phyloP scores from a whole-genome alignment of 164 flowering plant species.

The Protea cynaroides region DNA sequence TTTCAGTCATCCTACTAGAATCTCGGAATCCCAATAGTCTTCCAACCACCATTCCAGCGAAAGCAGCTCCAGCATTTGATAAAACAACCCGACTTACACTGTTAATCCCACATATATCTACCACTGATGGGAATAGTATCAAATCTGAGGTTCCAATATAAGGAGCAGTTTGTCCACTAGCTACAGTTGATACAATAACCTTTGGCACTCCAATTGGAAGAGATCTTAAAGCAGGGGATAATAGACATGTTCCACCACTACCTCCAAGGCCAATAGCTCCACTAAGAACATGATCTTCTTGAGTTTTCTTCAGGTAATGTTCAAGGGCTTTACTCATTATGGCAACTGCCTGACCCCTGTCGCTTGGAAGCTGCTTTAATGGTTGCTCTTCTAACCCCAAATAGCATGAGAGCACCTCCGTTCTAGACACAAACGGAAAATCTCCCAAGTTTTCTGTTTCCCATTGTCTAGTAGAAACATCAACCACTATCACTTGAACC shows the following conservation, averaged over 20 bases:
- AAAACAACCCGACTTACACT: conserved; percentile 62
- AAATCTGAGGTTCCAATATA: conserved; percentile 85
- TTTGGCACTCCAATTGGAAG: conserved; percentile 87
- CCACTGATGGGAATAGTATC: conserved; percentile 82
- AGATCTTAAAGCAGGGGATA: conserved; percentile 59
- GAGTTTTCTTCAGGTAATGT: conserved; percentile 36
- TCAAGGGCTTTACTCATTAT: conserved; percentile 63
- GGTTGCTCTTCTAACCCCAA: conserved; percentile 17
- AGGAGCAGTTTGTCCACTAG: conserved; percentile 78
- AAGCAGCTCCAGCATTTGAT: conserved; percentile 85
- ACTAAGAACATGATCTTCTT: conserved; percentile 32
- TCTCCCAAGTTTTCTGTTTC: conserved; percentile 28
- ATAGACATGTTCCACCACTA: conserved; percentile 82
- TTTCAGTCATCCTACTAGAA: conserved; percentile 16
- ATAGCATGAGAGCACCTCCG: conserved; percentile 48
- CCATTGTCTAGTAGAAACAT: conserved; percentile 57
- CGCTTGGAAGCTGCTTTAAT: conserved; percentile 43
- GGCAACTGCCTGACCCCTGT: conserved; percentile 68
- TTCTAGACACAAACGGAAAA: conserved; percentile 54
- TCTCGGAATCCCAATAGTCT: conserved; percentile 25
- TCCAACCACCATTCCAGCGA: conserved; percentile 84
- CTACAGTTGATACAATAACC: conserved; percentile 80
- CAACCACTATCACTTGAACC: conserved; percentile 68
- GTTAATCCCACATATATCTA: conserved; percentile 88
- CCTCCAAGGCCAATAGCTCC: conserved; percentile 93